Conservation (phyloP, 768 basidiomycete genomes). For the Suillus paluster region DNA sequence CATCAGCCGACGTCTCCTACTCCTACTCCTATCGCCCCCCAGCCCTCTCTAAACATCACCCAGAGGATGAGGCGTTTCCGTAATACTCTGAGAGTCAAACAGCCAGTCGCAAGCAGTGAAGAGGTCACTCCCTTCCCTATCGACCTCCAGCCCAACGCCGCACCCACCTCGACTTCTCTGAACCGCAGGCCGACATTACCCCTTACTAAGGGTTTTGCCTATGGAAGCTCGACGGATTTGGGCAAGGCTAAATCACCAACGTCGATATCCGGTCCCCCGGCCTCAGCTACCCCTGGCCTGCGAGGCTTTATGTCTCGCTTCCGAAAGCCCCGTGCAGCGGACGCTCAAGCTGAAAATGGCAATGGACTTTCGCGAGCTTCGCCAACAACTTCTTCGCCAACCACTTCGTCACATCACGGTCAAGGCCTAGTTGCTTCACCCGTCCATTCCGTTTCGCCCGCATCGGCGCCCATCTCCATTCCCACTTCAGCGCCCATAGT, state of each 20-base stretch:
- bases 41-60: conserved; percentile 57
- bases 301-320: conserved; percentile 85
- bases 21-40: conserved; percentile 38
- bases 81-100: conserved; percentile 65
- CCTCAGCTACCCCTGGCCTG: conserved; percentile 72
- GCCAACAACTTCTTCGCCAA: conserved; percentile 40
- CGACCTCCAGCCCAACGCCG: conserved; percentile 44
- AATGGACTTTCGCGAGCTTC: conserved; percentile 35
- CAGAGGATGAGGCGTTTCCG: conserved; percentile 75
- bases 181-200: conserved; percentile 50
- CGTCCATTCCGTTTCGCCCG: conserved; percentile 34
- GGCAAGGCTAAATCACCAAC: conserved; percentile 58
- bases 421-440: conserved; percentile 27
- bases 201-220: conserved; percentile 43
- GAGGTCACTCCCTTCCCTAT: conserved; percentile 48
- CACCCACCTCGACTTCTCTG: conserved; percentile 41
- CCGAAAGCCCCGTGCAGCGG: conserved; percentile 43
- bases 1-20: conserved; percentile 24
- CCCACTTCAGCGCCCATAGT: conserved; percentile 18
- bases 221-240: conserved; percentile 50
- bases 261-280: conserved; percentile 63
- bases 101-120: conserved; percentile 53
- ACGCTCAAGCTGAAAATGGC: conserved; percentile 33
- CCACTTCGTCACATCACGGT: conserved; percentile 37
- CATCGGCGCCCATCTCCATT: conserved; percentile 16